Evolutionary conservation across 352 stramenopile species (phyloP), one percentile per base, ranked within the genome.

Genomic region (Hyaloperonospora arabidopsidis): DNA sequence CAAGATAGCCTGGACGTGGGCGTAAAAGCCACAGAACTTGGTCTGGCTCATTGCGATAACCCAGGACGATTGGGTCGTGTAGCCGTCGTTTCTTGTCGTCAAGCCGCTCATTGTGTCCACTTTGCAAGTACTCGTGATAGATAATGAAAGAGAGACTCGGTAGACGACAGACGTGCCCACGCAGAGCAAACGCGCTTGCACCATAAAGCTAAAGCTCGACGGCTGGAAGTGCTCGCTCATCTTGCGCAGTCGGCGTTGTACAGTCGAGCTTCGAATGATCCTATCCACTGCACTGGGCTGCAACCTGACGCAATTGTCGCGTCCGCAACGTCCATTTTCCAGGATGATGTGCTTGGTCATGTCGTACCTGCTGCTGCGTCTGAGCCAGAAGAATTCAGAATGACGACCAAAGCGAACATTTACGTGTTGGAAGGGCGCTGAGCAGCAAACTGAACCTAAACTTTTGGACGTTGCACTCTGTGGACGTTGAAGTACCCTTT

Each of bases 191-290:
- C 68, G 68, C 46, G 73, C 70, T 40, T 76, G 64, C 35, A 69
- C 73, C 13, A 49, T n/a, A 53, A 84, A 82, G 28, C 57, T 57
- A 44, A 74, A 86, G 46, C 53, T 67, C 2, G 68, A 66, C 0
- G 75, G 73, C 45, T 72, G 62, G 52, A 78, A 76, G 29, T 86
- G 67, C 21, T 79, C 61, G n/a, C 66, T 79, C 67, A 86, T 80
- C 51, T 82, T 83, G 45, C 72, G 75, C 46, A 86, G 59, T 22
- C 75, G 68, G 11, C 75, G 70, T 49, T 79, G 67, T 18, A 72
- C 62, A 34, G 72, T 28, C 14, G 23, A 25, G 38, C 52, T 64
- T 29, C 7, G 25, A 29, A 8, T 3, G 25, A 7, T 29, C 25
- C 25, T 3, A 29, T 29, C 25, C 3, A 29, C 25, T 8, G 25